Evolutionary conservation across 495 filamentous ascomycete genomes (phyloP).

Genomic region (Aspergillus asperescens): DNA sequence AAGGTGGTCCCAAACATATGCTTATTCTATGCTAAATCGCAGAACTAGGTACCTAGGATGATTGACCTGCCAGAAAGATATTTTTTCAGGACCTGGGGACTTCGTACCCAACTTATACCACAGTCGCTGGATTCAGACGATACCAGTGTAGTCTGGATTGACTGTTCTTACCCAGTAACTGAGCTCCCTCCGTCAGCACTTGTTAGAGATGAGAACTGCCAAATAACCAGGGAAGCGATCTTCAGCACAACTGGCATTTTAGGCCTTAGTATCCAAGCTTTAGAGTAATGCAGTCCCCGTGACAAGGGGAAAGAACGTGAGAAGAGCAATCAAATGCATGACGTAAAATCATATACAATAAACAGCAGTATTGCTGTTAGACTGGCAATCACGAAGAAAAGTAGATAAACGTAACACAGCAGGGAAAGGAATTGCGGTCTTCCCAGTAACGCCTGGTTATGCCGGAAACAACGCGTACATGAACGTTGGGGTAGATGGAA

Average conservation of each 20-base stretch:
- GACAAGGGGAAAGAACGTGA: background rate
- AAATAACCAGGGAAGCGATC: background rate
- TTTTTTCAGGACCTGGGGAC: background rate
- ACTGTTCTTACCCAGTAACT: background rate
- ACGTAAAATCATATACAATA: constrained; percentile 11
- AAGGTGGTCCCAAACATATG: background rate
- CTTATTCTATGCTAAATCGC: constrained; percentile 3
- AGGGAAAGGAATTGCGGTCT: constrained; percentile 32
- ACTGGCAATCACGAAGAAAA: constrained; percentile 10
- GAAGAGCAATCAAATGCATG: constrained; percentile 1
- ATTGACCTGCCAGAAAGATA: background rate
- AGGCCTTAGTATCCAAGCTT: constrained; percentile 22
- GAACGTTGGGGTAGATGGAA: constrained; percentile 13
- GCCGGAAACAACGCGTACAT: constrained; percentile 29
- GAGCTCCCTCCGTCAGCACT: background rate
- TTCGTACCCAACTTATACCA: background rate
- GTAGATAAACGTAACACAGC: constrained; percentile 21
- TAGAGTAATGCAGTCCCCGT: constrained; percentile 12
- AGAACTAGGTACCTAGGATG: background rate
- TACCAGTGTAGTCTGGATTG: background rate
- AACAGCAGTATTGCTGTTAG: constrained; percentile 11
- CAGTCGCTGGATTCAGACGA: background rate
- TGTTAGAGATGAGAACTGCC: background rate
- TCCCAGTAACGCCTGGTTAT: constrained; percentile 45
- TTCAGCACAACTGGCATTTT: constrained; percentile 6